Evolutionary conservation across 2,329 filamentous ascomycete species (phyloP), one percentile per base, ranked within the genome.

Genomic region (Aureobasidium mangrovei): DNA sequence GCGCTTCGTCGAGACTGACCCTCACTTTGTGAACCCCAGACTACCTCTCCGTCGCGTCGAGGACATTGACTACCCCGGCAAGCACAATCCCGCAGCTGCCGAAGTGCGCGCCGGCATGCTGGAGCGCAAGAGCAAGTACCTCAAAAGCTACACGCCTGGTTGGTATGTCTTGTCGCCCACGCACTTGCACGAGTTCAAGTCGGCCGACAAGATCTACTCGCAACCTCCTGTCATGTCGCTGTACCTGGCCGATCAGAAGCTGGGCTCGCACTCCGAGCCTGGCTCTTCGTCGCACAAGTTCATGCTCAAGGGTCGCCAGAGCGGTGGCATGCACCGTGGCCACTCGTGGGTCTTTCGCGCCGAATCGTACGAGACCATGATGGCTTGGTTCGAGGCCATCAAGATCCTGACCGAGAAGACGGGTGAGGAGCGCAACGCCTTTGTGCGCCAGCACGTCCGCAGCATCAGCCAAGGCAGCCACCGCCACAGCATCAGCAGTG

Each of bases 151-250:
- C 69, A 93, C 91, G 6, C 87, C 90, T 28, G 91, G 91, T 66
- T 97, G 91, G 91, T 96, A 96, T 70, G 90, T 97, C 45, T 76
- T 98, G 61, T 95, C 93, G 62, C 88, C 93, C 12, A 97, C 93
- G 54, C 93, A 98, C 71, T 79, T 98, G 26, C 93, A 98, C 73
- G 93, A 98, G 72, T 98, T 97, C 80, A 96, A 95, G 69, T 95
- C 90, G n/a, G 89, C 90, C 61, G 91, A 97, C 72, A 91, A 91
- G 68, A 86, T 84, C 59, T 77, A 78, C 62, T 78, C 81, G 57
- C 88, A 93, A 70, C 85, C 87, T 38, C 93, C 93, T 0, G 82
- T 97, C 67, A 96, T 98, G 91, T 97, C 93, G 40, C 77, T 98
- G 54, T 95, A 93, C 67, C 80, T 98, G 29, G 87, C 87, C 5